Evolutionary conservation across 2,329 filamentous ascomycete species (phyloP), one percentile per base, ranked within the genome.

Genomic region (Cladobotryum mycophilum): DNA sequence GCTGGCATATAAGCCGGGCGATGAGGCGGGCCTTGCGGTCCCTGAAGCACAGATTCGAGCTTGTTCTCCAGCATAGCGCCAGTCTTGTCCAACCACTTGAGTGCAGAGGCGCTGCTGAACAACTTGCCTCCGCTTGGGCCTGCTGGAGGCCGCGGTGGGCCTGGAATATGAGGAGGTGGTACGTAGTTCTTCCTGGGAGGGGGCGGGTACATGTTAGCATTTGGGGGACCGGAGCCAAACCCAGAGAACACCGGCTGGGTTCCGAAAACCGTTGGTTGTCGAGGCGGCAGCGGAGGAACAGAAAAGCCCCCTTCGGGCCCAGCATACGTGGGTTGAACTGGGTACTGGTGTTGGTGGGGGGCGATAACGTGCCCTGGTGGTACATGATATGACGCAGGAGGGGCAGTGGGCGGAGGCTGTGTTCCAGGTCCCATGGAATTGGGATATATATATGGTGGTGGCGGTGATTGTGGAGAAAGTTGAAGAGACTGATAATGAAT

Each of bases 81-180:
- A 22, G 67, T 69, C 58, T 65, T 70, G 46, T 61, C 64, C 12
- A 69, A 45, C 61, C 66, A 68, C 48, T 64, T 67, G 51, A 64
- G 60, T 1, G 65, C 67, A 15, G 65, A 65, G 34, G 60, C 61
- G 51, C 62, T 61, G 22, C 65, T 62, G 43, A 70, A 66, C 13
- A 68, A 55, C 33, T 61, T 63, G 2, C 49, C 41, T 13, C 41
- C 35, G 34, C 57, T 56, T 11, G 57, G 41, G 3, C 52, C 49
- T 17, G 56, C 53, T 25, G 60, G 48, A 17, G 56, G 56, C 40
- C 57, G 50, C 20, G 58, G 54, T 18, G 50, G 51, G 48, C 46
- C 25, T 13, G 41, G 41, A 35, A 42, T 43, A 15, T 50, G 48
- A 30, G 62, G 60, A 30, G 49, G 41, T n/a, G 62, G 64, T 4